Conservation (phyloP, 768 basidiomycete species). For the Pisolithus tinctorius region DNA sequence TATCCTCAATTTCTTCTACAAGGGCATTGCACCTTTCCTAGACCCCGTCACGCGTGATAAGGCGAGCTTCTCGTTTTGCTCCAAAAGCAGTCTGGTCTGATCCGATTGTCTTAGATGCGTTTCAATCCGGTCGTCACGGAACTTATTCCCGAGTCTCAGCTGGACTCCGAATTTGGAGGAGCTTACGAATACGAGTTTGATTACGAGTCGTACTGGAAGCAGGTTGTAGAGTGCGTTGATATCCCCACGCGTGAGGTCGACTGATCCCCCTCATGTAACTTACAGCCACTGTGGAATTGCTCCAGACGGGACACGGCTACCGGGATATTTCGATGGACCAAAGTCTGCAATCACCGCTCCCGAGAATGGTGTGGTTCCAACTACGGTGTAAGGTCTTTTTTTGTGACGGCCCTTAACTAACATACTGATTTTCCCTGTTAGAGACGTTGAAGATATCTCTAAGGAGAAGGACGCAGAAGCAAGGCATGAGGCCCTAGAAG, state of each 20-base stretch:
- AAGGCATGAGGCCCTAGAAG: neutral
- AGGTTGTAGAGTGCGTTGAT: constrained; percentile 54
- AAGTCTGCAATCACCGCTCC: neutral
- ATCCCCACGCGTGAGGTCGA: neutral
- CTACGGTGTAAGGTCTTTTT: neutral
- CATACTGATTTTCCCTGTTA: neutral
- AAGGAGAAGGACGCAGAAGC: neutral
- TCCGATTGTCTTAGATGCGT: constrained; percentile 50
- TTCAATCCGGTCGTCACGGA: constrained; percentile 82
- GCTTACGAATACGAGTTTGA: constrained; percentile 70
- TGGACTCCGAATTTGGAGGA: constrained; percentile 82
- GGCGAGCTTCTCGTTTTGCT: constrained; percentile 29
- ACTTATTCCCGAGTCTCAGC: constrained; percentile 65
- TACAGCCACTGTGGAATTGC: constrained; percentile 51
- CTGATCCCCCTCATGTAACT: neutral
- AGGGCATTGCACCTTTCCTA: constrained; percentile 78
- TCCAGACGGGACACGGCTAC: constrained; percentile 44
- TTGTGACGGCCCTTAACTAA: neutral
- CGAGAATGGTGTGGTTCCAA: neutral
- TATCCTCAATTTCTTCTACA: constrained; percentile 72
- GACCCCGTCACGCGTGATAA: constrained; percentile 88
- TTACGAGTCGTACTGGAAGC: constrained; percentile 69
- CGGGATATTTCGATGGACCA: constrained; percentile 26
- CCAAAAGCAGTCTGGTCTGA: neutral
- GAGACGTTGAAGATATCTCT: neutral